Conservation (phyloP, 176 grass and related monocot genomes). For the Cocos nucifera region DNA sequence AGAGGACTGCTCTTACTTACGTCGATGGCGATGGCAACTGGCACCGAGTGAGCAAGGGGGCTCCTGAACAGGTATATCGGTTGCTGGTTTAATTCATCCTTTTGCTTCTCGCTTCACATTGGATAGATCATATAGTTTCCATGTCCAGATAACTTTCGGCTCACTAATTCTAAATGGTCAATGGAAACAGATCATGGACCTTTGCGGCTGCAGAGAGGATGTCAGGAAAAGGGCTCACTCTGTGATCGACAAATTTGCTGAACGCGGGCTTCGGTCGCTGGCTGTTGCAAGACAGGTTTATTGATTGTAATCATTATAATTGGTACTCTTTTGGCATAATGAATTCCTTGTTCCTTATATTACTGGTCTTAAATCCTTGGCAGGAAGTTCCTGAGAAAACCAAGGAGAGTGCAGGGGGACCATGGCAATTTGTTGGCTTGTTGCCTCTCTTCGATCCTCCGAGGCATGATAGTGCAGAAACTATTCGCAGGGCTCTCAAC, state of each 20-base stretch:
- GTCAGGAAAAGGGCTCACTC: constrained; percentile 52
- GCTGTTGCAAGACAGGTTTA: constrained; percentile 83
- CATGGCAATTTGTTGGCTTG: constrained; percentile 94
- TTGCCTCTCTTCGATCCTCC: constrained; percentile 94
- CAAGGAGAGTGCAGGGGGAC: constrained; percentile 61
- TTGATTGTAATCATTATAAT: not conserved
- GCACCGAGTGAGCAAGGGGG: constrained; percentile 9
- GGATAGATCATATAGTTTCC: no score
- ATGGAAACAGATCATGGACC: constrained; percentile 59
- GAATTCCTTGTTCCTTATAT: not conserved
- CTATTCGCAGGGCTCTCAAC: constrained; percentile 85
- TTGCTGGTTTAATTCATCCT: no score
- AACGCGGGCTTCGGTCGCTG: constrained; percentile 92
- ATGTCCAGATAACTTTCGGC: no score
- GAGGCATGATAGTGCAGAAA: constrained; percentile 97
- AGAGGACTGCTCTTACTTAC: constrained; percentile 9
- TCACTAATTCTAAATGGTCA: not conserved
- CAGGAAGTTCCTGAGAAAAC: constrained; percentile 95
- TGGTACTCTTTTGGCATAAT: no score
- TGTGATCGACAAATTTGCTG: constrained; percentile 91
- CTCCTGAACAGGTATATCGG: not conserved
- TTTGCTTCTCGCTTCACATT: no score
- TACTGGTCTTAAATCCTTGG: not conserved
- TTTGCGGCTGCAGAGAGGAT: constrained; percentile 88
- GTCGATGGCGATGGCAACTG: constrained; percentile 1